phyloP scores from a whole-genome alignment of 208 protist genomes.

The Entamoeba dispar region DNA sequence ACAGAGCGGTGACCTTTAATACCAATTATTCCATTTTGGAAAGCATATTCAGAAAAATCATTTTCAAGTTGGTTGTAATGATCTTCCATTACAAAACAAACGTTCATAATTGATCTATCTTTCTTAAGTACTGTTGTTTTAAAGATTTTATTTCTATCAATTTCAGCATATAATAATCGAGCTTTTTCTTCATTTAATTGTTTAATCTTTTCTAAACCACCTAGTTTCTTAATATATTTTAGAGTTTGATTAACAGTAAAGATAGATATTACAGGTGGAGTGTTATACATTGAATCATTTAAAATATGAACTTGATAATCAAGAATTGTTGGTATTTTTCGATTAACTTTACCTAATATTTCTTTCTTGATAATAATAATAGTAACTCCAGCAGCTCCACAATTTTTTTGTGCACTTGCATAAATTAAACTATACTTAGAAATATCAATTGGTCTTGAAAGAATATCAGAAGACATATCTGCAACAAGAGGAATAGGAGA shows the following conservation, averaged over 20 bases:
- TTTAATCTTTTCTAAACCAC: conserved; percentile 33
- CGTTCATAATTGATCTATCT: conserved; percentile 47
- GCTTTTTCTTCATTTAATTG: conserved; percentile 27
- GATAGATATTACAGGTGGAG: conserved; percentile 41
- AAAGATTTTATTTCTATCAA: conserved; percentile 38
- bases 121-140: conserved; percentile 26
- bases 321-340: conserved; percentile 21
- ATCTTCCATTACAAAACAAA: conserved; percentile 33
- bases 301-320: conserved; percentile 24
- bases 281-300: conserved; percentile 42
- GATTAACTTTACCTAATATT: conserved; percentile 20
- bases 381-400: conserved; percentile 43
- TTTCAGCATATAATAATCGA: conserved; percentile 35
- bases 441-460: conserved; percentile 41
- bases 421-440: conserved; percentile 48
- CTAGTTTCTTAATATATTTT: conserved; percentile 38
- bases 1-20: conserved; percentile 52
- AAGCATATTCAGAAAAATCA: conserved; percentile 41
- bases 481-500: conserved; percentile 38
- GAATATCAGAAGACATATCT: conserved; percentile 55
- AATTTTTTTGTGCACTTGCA: conserved; percentile 57
- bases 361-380: conserved; percentile 42
- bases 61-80: conserved; percentile 28
- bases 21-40: conserved; percentile 26
- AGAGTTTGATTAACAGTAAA: conserved; percentile 49